Base-by-base conservation (phyloP, 768 basidiomycete genomes). In the Gymnopilus junonius region DNA sequence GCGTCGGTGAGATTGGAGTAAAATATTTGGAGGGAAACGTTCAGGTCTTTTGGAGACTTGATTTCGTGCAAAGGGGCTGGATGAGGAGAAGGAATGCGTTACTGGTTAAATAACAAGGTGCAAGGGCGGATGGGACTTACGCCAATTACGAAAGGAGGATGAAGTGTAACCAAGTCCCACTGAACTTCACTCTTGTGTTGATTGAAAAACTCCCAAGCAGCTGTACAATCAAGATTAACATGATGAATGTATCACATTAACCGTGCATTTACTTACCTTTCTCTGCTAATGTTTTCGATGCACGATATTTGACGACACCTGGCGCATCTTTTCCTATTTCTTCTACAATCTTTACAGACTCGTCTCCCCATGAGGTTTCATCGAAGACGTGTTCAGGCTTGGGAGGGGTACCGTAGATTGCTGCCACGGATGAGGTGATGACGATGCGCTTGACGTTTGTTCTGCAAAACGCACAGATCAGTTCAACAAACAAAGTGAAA, bases 231-330 rank as follows among this genome's bases (percentile, higher is more conserved):
- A 7, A 11, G 15, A 4, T 42, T 11, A 27, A 20, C 25, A 2
- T 27, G 10, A 29, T 14, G 7, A 17, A 35, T 45, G 6, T 14
- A 32, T 10, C n/a, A 10, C 10, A 21, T 25, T 8, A 20, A 25
- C 21, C 10, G 40, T n/a, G 15, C 5, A 12, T 20, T 15, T 12
- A 20, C 63, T 8, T 58, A 85, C 86, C 82, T 74, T 77, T 79
- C 74, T 93, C 92, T 0, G 89, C 87, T 0, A 91, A 76, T 1
- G 80, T 82, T 77, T 93, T 92, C 12, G 85, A 85, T 2, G 88
- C 86, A 20, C 79, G 68, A 71, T 93, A 92, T 31, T 72, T 64
- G 3, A 71, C 59, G 1, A 56, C 61, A 48, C 0, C 72, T 56
- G 0, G 83, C 83, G 2, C 31, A 73, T 73, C 2, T 86, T 27